Base-by-base conservation (phyloP, 768 basidiomycete genomes). In the Macrolepiota fuliginosa region DNA sequence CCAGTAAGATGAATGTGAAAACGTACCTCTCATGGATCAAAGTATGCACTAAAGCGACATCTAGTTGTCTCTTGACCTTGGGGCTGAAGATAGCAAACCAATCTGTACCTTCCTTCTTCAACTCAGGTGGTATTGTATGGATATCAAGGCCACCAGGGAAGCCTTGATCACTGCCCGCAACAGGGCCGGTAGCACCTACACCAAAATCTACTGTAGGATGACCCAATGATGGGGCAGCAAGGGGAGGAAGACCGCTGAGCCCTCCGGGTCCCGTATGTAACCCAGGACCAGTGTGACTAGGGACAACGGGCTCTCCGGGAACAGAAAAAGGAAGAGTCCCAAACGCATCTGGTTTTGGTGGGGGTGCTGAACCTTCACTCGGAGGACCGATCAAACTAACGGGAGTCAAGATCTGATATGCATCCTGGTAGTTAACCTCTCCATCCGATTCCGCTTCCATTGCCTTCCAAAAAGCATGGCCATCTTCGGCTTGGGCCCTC, bases 1-100 rank as follows among this genome's bases (percentile, higher is more conserved):
- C 53, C 62, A 64, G 10, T 61, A 52, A 29, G 51, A 66, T 59
- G 58, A 63, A 63, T 49, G 59, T 54, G 54, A 55, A 54, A 49
- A 72, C 74, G 62, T 68, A 94, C 92, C 90, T 93, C 67, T 89
- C 87, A 68, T 96, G 94, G 71, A 83, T 82, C 24, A 96, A 78
- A 2, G 90, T 91, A 71, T 95, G 92, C 24, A 91, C 83, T 59
- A 96, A 74, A 47, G 75, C 74, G 22, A 96, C 88, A 69, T 94
- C 91, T 54, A 93, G 77, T 46, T 81, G 77, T 56, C 83, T 82
- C 71, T 89, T 87, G 50, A 85, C 83, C 69, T 87, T 87, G 47
- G 90, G 86, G 70, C 91, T 94, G 77, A 89, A 94, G 56, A 92
- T 79, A 3, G 88, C 91, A 69, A 90, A 89, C 94, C 94, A 96